phyloP scores from a whole-genome alignment of 2,329 filamentous ascomycete genomes.

The Seiridium cupressi region DNA sequence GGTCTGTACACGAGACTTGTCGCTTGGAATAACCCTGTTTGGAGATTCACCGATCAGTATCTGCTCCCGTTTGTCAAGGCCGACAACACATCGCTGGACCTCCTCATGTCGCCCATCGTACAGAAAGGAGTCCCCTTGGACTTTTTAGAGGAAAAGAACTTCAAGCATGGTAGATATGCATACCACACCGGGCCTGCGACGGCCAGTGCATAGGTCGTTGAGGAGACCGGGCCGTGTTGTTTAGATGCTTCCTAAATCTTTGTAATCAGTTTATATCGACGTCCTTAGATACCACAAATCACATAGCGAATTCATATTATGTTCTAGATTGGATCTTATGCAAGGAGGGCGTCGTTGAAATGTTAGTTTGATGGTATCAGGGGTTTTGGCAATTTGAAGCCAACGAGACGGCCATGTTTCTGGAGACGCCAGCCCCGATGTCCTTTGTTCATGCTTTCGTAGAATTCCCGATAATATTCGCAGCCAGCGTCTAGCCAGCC shows the following conservation, averaged over 20 bases:
- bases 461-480: constrained; percentile 19
- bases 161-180: constrained; percentile 7
- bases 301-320: background rate
- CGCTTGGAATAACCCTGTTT: constrained; percentile 13
- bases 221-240: background rate
- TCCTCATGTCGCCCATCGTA: constrained; percentile 13
- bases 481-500: constrained; percentile 29
- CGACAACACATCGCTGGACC: constrained; percentile 9
- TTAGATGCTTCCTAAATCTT: background rate
- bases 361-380: background rate
- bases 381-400: constrained; percentile 7
- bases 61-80: constrained; percentile 11
- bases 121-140: constrained; percentile 10
- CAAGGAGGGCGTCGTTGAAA: background rate
- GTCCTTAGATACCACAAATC: no score
- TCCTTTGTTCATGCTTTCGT: constrained; percentile 22
- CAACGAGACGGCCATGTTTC: constrained; percentile 27
- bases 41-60: constrained; percentile 13
- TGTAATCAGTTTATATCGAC: background rate
- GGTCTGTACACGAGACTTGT: constrained; percentile 12
- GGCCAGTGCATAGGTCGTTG: background rate
- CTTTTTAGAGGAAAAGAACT: constrained; percentile 11
- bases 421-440: constrained; percentile 35
- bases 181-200: constrained; percentile 5
- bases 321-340: background rate